Percentiles rank a stretch among this genome's conserved stretches.
Conservation (phyloP, 768 basidiomycete genomes). For the Mycena epipterygia region DNA sequence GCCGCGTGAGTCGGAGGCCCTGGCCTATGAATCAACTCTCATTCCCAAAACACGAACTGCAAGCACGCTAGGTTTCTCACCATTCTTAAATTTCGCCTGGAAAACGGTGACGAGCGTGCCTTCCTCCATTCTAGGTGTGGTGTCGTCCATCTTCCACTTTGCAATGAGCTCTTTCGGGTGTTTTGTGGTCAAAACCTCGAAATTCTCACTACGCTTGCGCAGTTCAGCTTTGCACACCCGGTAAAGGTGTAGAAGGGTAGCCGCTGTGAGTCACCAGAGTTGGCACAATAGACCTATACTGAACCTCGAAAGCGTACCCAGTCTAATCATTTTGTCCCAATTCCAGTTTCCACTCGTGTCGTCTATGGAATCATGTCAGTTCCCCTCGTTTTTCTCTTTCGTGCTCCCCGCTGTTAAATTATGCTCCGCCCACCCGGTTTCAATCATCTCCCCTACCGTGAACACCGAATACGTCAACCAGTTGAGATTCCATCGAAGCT, state of each 20-base stretch:
- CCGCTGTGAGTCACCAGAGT: background rate
- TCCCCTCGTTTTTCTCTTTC: constrained; percentile 33
- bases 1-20: constrained; percentile 21
- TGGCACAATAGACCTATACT: background rate
- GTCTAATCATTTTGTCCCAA: constrained; percentile 21
- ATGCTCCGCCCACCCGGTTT: constrained; percentile 35
- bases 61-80: background rate
- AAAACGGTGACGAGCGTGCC: constrained; percentile 9
- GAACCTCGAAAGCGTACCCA: background rate
- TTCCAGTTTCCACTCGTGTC: constrained; percentile 28
- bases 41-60: too few species aligned
- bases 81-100: background rate
- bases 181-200: background rate
- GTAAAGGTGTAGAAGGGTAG: background rate
- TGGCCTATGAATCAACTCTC: background rate
- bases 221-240: background rate
- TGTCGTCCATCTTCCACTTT: background rate
- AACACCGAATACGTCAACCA: constrained; percentile 40
- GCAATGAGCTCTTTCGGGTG: background rate
- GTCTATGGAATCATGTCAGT: constrained; percentile 32
- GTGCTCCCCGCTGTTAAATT: constrained; percentile 33
- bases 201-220: background rate
- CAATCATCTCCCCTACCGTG: constrained; percentile 47
- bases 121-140: background rate
- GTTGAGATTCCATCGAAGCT: constrained; percentile 41